These are phyloP conservation scores for Mortierella sp. DNA, from an alignment of 371 early-diverging fungal species.

Conservation along the genomic window DNA sequence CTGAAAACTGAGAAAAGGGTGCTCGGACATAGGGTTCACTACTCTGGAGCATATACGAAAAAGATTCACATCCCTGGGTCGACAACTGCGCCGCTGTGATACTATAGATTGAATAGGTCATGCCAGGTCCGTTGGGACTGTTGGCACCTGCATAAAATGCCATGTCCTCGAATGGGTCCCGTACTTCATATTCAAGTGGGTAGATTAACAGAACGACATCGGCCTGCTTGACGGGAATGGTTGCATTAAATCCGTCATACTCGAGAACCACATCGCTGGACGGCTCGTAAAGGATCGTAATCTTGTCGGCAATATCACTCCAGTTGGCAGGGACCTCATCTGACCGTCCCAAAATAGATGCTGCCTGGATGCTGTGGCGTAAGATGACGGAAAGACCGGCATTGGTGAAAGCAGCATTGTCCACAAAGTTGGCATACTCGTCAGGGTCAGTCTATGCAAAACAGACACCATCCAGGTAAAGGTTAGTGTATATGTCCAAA, in stretches of 20 bases:
- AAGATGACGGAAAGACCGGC: conserved; percentile 38
- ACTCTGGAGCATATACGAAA: conserved; percentile 41
- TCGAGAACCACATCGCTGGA: conserved; percentile 35
- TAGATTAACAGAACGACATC: conserved; percentile 44
- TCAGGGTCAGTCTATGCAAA: conserved; percentile 47
- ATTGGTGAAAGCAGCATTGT: conserved; percentile 44
- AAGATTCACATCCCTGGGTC: conserved; percentile 41
- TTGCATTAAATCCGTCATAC: conserved; percentile 44
- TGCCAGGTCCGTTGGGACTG: conserved; percentile 46
- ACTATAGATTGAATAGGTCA: conserved; percentile 49
- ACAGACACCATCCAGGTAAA: too few species aligned
- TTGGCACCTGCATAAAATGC: conserved; percentile 45
- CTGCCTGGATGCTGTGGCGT: conserved; percentile 38
- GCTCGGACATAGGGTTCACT: conserved; percentile 45
- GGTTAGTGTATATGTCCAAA: background rate
- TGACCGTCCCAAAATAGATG: conserved; percentile 28
- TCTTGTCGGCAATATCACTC: conserved; percentile 44
- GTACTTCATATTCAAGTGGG: conserved; percentile 33
- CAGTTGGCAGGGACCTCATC: conserved; percentile 28
- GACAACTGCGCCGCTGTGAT: conserved; percentile 40
- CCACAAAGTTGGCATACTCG: conserved; percentile 42
- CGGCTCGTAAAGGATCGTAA: conserved; percentile 28
- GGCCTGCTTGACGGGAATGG: conserved; percentile 45
- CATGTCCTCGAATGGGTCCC: conserved; percentile 22
- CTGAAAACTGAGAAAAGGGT: conserved; percentile 45